These are phyloP conservation scores for Candida arabinofermentans DNA, from an alignment of 805 yeast species.

Conservation along the genomic window DNA sequence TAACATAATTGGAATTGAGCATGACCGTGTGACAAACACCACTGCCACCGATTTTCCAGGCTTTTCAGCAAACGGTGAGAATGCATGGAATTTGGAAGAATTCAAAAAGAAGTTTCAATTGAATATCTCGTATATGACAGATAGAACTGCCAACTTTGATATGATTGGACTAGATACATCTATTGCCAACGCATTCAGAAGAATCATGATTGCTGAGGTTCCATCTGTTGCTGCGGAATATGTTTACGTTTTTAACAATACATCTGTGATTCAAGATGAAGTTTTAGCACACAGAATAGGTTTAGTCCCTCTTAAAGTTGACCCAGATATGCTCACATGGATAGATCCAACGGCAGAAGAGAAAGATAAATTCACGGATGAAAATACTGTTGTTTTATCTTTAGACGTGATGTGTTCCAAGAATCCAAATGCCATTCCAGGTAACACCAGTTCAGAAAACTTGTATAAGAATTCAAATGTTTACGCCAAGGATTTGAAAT, in stretches of 20 bases:
- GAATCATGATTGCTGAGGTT: conserved; percentile 95
- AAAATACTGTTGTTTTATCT: conserved; percentile 81
- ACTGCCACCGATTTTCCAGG: conserved; percentile 93
- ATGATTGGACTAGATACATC: conserved; percentile 85
- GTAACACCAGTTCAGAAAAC: conserved; percentile 75
- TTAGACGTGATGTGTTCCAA: conserved; percentile 80
- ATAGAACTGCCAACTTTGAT: conserved; percentile 81
- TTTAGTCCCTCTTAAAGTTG: conserved; percentile 81
- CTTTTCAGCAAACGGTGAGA: conserved; percentile 54
- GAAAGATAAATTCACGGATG: conserved; percentile 73
- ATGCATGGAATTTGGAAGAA: conserved; percentile 79
- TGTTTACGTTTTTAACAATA: conserved; percentile 86
- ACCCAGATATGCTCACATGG: conserved; percentile 88
- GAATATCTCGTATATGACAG: conserved; percentile 58
- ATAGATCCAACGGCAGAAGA: conserved; percentile 62
- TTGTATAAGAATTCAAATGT: conserved; percentile 81
- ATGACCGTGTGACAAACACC: conserved; percentile 87
- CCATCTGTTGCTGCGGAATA: conserved; percentile 95
- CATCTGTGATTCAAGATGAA: conserved; percentile 96
- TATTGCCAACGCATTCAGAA: conserved; percentile 91
- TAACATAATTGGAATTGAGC: conserved; percentile 80
- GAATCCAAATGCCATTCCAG: conserved; percentile 78
- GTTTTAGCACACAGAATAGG: conserved; percentile 96
- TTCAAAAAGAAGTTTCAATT: conserved; percentile 68
- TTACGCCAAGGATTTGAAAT: conserved; percentile 84